Evolutionary conservation across 352 stramenopile genomes (phyloP), one percentile per base, ranked within the genome.

Genomic region (Phytophthora uliginosa): DNA sequence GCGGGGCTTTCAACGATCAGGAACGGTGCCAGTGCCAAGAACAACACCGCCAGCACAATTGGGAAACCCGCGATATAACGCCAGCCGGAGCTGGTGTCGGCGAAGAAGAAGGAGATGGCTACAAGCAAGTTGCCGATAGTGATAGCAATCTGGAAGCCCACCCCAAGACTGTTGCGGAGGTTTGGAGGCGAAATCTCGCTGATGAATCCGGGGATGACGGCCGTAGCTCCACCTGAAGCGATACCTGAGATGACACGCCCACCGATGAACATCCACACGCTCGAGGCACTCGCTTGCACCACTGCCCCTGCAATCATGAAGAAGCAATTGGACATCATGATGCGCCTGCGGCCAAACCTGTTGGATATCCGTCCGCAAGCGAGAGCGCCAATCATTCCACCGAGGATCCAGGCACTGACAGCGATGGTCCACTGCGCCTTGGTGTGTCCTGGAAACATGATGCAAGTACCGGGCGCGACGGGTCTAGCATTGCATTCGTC

Each of bases 381-480:
- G 13, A 90, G 70, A 47, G 65, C 59, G 7, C 78, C 78, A 51
- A 81, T 63, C 60, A 74, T 78, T 9, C 72, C 75, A 47, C 78
- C 78, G 47, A 83, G 42, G 60, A 84, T 69, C 78, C 76, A 69
- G 18, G 66, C 75, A 34, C 85, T 86, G 13, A 87, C 73, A 13
- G 79, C 77, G 40, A 74, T 81, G 26, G 71, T 84, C 76, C 76
- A 92, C 48, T 90, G 61, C 4, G 42, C 63, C 8, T 68, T 63
- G 7, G 82, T 73, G 66, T 90, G 84, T 22, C 78, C 79, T 17
- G 84, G 76, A 59, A 91, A 91, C 72, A 91, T 82, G 36, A 89
- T 53, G 64, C 81, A 91, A 26, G 73, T 83, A 51, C 71, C 74
- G 1, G 57, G 59, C 0, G 45, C 52, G 0, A 89, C 71, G 8